Evolutionary conservation across 805 yeast genomes (phyloP), one percentile per base, ranked within the genome.

Genomic region (Metschnikowia kofuensis): DNA sequence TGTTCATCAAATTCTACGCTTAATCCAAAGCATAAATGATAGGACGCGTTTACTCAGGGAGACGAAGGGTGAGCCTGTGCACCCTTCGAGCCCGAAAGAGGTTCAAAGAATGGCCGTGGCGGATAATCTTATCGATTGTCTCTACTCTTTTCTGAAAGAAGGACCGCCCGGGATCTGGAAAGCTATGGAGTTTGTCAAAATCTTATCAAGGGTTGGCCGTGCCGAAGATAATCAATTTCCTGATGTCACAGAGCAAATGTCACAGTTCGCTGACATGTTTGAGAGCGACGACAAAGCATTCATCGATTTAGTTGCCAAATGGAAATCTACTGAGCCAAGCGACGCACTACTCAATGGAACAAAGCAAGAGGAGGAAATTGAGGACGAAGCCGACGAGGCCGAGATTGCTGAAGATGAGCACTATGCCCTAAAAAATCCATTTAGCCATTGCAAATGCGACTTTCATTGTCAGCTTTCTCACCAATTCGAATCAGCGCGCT

Each of bases 251-350:
- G 53, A 45, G 12, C 47, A 43, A 27, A 51, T 51, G 55, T 42
- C 50, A 15, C 62, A 50, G 34, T 67, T 90, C 38, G 94, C 96
- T 0, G 95, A 89, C 55, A 95, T 89, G 59, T 65, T 90, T 28
- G 74, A 89, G 57, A 80, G 84, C 60, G 88, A 86, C 53, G 96
- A 96, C n/a, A 77, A 78, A 53, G 79, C 83, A 38, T 87, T 89
- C 54, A 77, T 89, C 31, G 84, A 84, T 54, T 84, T 88, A 77
- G 84, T 90, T 80, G 95, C 47, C 3, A 42, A 42, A 26, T 26
- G 44, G 35, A 47, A 89, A 63, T 77, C 82, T 45, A 70, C 87
- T 40, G 47, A 28, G 27, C 35, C 48, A 10, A 47, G 31, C 11
- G 44, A 40, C 3, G 10, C 41, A 6, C 27, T 34, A 28, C 42